These are phyloP conservation scores for Mycena indigotica DNA, from an alignment of 768 basidiomycete genomes.

Conservation along the genomic window DNA sequence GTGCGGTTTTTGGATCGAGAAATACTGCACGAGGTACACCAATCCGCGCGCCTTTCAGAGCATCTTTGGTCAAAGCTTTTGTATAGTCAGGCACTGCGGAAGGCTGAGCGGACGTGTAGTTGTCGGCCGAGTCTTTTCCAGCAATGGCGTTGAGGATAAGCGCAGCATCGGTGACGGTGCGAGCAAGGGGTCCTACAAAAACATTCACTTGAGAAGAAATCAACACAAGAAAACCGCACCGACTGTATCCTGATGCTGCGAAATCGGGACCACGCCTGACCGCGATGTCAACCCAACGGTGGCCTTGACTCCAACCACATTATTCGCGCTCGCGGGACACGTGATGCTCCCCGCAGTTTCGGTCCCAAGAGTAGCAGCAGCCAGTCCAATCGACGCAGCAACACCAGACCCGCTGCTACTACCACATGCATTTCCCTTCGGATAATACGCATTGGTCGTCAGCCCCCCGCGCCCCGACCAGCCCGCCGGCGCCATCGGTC, in stretches of 20 bases:
- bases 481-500: slow-evolving; percentile 33
- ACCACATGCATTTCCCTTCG: slow-evolving; percentile 31
- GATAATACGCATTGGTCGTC: slow-evolving; percentile 42
- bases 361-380: slow-evolving; percentile 40
- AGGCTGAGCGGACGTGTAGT: slow-evolving; percentile 44
- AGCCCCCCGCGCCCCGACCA: slow-evolving; percentile 53
- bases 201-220: background rate
- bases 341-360: slow-evolving; percentile 55
- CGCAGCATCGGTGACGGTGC: slow-evolving; percentile 42
- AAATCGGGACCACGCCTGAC: slow-evolving; percentile 46
- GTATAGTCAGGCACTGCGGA: slow-evolving; percentile 43
- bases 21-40: slow-evolving; percentile 47
- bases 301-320: slow-evolving; percentile 44
- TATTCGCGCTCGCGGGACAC: slow-evolving; percentile 43
- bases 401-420: slow-evolving; percentile 47
- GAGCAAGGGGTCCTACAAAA: slow-evolving; percentile 31
- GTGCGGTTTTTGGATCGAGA: slow-evolving; percentile 19
- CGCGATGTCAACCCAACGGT: slow-evolving; percentile 44
- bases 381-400: slow-evolving; percentile 44
- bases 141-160: slow-evolving; percentile 42
- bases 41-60: slow-evolving; percentile 44
- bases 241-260: slow-evolving; percentile 42
- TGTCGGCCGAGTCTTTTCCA: slow-evolving; percentile 45
- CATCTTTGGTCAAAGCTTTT: slow-evolving; percentile 36
- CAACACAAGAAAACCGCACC: slow-evolving; percentile 20